Base-by-base conservation (phyloP, 176 grass and related monocot species). In the Poa pratensis region DNA sequence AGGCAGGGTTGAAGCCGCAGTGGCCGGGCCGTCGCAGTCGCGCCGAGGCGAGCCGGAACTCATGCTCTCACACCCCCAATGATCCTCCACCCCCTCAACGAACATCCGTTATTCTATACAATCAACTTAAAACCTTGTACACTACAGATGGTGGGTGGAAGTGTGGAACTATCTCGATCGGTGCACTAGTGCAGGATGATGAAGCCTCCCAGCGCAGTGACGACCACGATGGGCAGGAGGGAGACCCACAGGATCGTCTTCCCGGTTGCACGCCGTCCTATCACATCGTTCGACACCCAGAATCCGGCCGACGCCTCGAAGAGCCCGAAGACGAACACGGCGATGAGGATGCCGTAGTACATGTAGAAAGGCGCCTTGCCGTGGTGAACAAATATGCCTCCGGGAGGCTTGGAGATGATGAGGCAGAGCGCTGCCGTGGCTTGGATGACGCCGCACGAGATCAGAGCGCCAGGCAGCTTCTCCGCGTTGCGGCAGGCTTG, bases 351-450 rank as follows among this genome's bases (percentile, higher is more conserved):
- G 45, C 45, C 9, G 17, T 66, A 87, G 3, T 81, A 87, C 7
- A 87, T 0, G 43, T 13, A 66, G 5, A 42, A 6, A 30, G 16
- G 22, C 16, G 7, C 30, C 69, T 10, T 45, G 0, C 45, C 78
- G 12, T 80, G 42, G 58, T 52, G 57, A 1, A 81, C 11, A 16
- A 87, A 81, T 0, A 87, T 7, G 0, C 85, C 77, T 22, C 22
- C 32, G 0, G 78, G 85, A 1, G 22, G 0, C 17, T 28, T 20
- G 32, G 51, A 81, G 11, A 75, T 3, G 45, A 46, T 32, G 0
- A 87, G 78, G 18, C 12, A 35, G 10, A 87, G 32, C 22, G 69
- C 85, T 6, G 6, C 65, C 0, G 19, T 53, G 1, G 84, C 84
- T 39, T 86, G 0, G 0, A 80, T 0, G 9, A 53, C 1, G 42